These are phyloP conservation scores for Malus fusca DNA, from an alignment of 306 rosid genomes.

Conservation along the genomic window DNA sequence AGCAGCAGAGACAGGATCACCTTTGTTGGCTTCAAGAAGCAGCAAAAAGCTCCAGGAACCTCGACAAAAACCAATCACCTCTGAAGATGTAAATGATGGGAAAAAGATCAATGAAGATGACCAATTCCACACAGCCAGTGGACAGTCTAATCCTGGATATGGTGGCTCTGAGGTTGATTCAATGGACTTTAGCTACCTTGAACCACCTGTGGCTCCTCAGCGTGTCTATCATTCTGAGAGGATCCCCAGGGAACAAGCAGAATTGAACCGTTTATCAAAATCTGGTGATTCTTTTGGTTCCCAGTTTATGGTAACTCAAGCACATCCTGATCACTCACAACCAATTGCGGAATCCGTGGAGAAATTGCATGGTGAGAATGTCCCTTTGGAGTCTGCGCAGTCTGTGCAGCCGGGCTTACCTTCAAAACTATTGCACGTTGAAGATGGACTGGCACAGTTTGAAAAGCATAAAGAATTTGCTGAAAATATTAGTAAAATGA, in stretches of 20 bases:
- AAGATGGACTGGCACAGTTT: constrained; percentile 24
- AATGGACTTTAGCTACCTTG: constrained; percentile 30
- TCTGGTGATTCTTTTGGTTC: constrained; percentile 52
- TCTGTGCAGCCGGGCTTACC: constrained; percentile 22
- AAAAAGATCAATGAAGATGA: constrained; percentile 19
- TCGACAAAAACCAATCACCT: constrained; percentile 3
- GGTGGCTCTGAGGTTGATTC: constrained; percentile 28
- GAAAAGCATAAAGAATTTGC: constrained; percentile 20
- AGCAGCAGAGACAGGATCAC: constrained; percentile 22
- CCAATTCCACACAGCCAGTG: constrained; percentile 11
- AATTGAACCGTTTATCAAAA: constrained; percentile 48
- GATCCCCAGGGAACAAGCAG: constrained; percentile 57
- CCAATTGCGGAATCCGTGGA: constrained; percentile 28
- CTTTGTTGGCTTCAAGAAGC: constrained; percentile 21
- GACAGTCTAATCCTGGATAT: constrained; percentile 21
- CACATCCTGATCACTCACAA: constrained; percentile 33
- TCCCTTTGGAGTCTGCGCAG: constrained; percentile 22
- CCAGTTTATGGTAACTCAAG: constrained; percentile 38
- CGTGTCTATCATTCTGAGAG: constrained; percentile 49
- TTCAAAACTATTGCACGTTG: constrained; percentile 23
- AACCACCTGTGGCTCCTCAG: constrained; percentile 40
- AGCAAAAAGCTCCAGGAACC: constrained; percentile 28
- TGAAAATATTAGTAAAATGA: constrained; percentile 20
- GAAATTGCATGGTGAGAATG: constrained; percentile 31
- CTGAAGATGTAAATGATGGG: constrained; percentile 24